Conservation (phyloP, 78 protist genomes). For the Ministeria vibrans region DNA sequence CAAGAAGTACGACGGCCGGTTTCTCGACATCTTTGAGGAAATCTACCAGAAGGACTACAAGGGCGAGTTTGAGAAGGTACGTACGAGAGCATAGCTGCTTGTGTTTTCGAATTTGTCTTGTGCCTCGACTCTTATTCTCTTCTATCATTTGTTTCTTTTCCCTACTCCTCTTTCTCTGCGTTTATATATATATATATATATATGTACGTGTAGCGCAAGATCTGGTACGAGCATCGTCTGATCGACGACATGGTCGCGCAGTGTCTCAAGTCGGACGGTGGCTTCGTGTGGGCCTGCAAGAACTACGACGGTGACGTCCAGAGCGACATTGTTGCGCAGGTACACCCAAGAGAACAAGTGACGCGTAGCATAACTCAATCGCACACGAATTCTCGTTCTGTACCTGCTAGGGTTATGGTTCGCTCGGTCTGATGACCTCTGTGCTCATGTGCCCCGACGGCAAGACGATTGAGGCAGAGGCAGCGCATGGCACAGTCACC, state of each 20-base stretch:
- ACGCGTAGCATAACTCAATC: no score
- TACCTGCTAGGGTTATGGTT: slow-evolving; percentile 73
- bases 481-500: slow-evolving; percentile 95
- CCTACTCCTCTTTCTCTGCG: no score
- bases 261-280: slow-evolving; percentile 66
- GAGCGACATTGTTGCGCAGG: slow-evolving; percentile 84
- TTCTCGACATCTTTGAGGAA: slow-evolving; percentile 82
- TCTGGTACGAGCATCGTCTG: slow-evolving; percentile 86
- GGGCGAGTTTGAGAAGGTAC: slow-evolving; percentile 45
- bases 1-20: slow-evolving; percentile 84
- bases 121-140: no score
- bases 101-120: no score
- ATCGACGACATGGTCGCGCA: slow-evolving; percentile 93
- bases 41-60: slow-evolving; percentile 46
- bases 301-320: slow-evolving; percentile 97
- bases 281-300: slow-evolving; percentile 94
- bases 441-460: slow-evolving; percentile 83
- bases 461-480: slow-evolving; percentile 84
- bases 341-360: no score
- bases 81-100: no score
- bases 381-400: neutral
- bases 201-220: no score
- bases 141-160: no score
- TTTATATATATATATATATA: no score
- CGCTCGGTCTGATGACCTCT: slow-evolving; percentile 91